Evolutionary conservation across 2,329 filamentous ascomycete species (phyloP).

Genomic region (Xylariales sp.): DNA sequence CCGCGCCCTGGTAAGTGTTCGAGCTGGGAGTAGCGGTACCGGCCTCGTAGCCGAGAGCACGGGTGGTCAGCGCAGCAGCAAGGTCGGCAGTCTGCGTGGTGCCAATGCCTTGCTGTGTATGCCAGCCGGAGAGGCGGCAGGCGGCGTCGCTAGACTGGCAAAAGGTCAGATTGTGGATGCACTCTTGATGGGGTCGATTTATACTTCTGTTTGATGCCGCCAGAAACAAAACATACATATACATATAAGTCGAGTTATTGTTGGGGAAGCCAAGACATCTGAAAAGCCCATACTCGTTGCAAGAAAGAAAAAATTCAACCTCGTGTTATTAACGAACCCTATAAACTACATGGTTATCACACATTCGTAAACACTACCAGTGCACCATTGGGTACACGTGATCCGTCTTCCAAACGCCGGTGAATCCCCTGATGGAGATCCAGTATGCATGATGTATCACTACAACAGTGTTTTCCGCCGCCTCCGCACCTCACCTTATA

Average conservation of each 20-base stretch:
- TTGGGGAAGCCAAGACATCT: too few species aligned
- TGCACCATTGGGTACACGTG: slow-evolving; percentile 4
- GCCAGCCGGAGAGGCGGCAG: slow-evolving; percentile 59
- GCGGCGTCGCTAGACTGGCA: too few species aligned
- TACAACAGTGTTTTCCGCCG: neutral
- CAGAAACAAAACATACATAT: too few species aligned
- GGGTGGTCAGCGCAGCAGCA: slow-evolving; percentile 83
- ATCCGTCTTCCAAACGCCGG: slow-evolving; percentile 10
- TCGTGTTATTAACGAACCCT: too few species aligned
- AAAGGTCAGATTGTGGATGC: slow-evolving; percentile 73
- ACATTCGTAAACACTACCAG: slow-evolving; percentile 8
- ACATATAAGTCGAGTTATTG: too few species aligned
- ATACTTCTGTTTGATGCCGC: slow-evolving; percentile 8
- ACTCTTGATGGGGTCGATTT: slow-evolving; percentile 62
- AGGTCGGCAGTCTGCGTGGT: slow-evolving; percentile 80
- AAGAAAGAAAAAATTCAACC: too few species aligned
- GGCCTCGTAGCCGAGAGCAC: slow-evolving; percentile 73
- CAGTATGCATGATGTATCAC: slow-evolving; percentile 9
- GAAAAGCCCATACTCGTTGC: too few species aligned
- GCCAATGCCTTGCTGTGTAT: slow-evolving; percentile 84
- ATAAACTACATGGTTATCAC: too few species aligned
- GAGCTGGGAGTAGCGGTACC: slow-evolving; percentile 65
- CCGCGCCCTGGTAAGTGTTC: slow-evolving; percentile 68
- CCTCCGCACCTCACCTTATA: neutral
- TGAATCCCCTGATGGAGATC: slow-evolving; percentile 3